Conservation (phyloP, 495 filamentous ascomycete genomes). For the Hypoxylon intermedium region DNA sequence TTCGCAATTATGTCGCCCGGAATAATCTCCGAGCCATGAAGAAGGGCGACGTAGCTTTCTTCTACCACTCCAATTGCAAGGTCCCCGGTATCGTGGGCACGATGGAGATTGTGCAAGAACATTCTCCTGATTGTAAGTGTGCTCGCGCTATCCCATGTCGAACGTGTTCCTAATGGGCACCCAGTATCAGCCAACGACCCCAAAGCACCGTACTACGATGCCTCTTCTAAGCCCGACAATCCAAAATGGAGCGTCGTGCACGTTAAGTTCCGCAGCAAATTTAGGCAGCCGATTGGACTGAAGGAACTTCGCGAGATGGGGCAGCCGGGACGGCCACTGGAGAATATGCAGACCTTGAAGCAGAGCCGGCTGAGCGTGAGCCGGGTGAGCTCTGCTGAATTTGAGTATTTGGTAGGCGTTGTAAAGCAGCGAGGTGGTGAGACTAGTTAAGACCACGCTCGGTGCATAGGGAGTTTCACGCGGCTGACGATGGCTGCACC, state of each 20-base stretch:
- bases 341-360: slow-evolving; percentile 83
- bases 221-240: slow-evolving; percentile 71
- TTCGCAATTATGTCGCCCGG: slow-evolving; percentile 64
- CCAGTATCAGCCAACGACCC: slow-evolving; percentile 82
- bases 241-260: slow-evolving; percentile 91
- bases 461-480: background rate
- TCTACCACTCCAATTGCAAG: slow-evolving; percentile 97
- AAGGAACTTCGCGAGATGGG: slow-evolving; percentile 73
- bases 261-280: slow-evolving; percentile 83
- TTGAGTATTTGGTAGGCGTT: slow-evolving; percentile 75
- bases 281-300: slow-evolving; percentile 73
- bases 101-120: slow-evolving; percentile 89
- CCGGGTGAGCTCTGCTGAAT: slow-evolving; percentile 73
- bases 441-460: slow-evolving; percentile 10
- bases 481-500: background rate
- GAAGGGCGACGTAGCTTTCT: slow-evolving; percentile 89
- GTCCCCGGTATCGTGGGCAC: slow-evolving; percentile 88
- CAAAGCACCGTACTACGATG: slow-evolving; percentile 81
- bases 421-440: slow-evolving; percentile 51
- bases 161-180: slow-evolving; percentile 27
- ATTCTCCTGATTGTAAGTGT: slow-evolving; percentile 74
- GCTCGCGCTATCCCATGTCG: background rate
- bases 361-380: slow-evolving; percentile 83
- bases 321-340: slow-evolving; percentile 67
- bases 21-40: slow-evolving; percentile 93